Evolutionary conservation across 371 early-diverging fungal species (phyloP).

Genomic region (Mucor irregularis): DNA sequence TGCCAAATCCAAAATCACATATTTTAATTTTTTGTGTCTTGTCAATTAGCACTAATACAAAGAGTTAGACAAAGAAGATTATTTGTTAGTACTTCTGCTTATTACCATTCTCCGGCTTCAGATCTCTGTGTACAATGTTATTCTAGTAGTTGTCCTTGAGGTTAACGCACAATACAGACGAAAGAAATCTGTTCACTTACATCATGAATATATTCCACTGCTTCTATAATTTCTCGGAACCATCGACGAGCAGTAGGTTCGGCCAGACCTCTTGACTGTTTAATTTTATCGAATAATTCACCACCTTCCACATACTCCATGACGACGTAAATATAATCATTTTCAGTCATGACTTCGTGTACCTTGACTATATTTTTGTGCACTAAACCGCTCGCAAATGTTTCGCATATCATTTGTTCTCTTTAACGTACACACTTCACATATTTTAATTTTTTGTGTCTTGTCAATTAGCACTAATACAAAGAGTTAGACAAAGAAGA

Average conservation of each 20-base stretch:
- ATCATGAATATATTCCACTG: constrained; percentile 91
- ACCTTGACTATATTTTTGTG: constrained; percentile 88
- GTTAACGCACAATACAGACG: not conserved
- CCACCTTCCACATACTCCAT: constrained; percentile 97
- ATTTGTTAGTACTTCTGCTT: not conserved
- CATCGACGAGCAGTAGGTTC: constrained; percentile 86
- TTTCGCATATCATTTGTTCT: constrained; percentile 65
- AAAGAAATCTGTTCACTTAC: constrained; percentile 11
- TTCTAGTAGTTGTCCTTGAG: constrained; percentile 35
- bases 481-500: constrained; percentile 5
- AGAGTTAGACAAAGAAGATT: constrained; percentile 5
- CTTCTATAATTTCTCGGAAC: constrained; percentile 95
- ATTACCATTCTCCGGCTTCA: constrained; percentile 84
- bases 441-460: constrained; percentile 57
- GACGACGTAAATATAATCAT: constrained; percentile 85
- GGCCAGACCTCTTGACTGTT: constrained; percentile 79
- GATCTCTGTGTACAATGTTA: constrained; percentile 83
- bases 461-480: constrained; percentile 52
- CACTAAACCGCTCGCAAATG: constrained; percentile 61
- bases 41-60: constrained; percentile 53
- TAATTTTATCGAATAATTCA: constrained; percentile 94
- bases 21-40: constrained; percentile 63
- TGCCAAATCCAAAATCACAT: constrained; percentile 96
- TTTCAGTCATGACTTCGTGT: constrained; percentile 86
- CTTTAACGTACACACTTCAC: constrained; percentile 22